Evolutionary conservation across 805 yeast genomes (phyloP).

Genomic region (Torulaspora gathmanii): DNA sequence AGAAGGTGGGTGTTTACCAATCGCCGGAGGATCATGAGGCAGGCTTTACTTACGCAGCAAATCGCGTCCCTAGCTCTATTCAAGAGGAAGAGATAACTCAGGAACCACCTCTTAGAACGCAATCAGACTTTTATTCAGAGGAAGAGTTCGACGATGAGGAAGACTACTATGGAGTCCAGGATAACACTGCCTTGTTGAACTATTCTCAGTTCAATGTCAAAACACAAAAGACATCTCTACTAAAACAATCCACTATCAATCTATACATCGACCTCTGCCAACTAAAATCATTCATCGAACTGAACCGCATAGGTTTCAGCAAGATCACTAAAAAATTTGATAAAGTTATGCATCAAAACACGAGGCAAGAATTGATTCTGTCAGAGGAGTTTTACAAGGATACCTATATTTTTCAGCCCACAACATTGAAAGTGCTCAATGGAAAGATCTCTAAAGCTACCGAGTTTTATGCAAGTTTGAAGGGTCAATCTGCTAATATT

Average conservation of each 20-base stretch:
- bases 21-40: neutral
- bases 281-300: constrained; percentile 73
- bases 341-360: constrained; percentile 58
- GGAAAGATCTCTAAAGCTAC: constrained; percentile 48
- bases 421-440: constrained; percentile 48
- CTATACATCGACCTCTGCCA: constrained; percentile 73
- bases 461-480: constrained; percentile 50
- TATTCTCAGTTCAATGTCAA: constrained; percentile 48
- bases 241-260: constrained; percentile 58
- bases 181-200: constrained; percentile 47
- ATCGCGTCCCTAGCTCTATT: constrained; percentile 8
- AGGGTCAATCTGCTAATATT: constrained; percentile 33
- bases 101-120: constrained; percentile 4
- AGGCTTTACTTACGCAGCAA: neutral
- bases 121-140: constrained; percentile 14
- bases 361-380: constrained; percentile 48
- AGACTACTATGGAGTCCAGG: constrained; percentile 37
- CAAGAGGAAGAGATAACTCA: constrained; percentile 6
- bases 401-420: constrained; percentile 52
- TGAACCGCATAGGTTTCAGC: constrained; percentile 79
- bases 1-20: constrained; percentile 30
- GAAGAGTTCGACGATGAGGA: constrained; percentile 38
- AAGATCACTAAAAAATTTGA: constrained; percentile 90
- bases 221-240: constrained; percentile 54
- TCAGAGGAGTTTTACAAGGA: constrained; percentile 41